Evolutionary conservation across 768 basidiomycete genomes (phyloP), one percentile per base, ranked within the genome.

Genomic region (Mycena alexandri): DNA sequence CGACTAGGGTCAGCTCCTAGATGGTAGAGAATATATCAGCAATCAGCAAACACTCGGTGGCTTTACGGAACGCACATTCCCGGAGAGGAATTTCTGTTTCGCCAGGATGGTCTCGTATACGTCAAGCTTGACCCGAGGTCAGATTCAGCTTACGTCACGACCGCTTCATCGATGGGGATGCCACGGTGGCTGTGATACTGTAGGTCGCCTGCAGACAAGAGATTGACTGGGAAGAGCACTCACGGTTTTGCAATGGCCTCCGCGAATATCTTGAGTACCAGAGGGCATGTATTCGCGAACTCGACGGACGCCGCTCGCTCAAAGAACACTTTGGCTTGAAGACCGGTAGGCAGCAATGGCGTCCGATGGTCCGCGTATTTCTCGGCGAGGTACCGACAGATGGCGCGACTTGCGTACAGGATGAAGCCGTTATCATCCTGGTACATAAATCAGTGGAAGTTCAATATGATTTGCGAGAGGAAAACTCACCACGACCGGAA

Each of bases 241-340:
- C 54, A 83, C 83, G 73, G 73, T 64, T 83, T 83, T 69, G 82
- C 78, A 38, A 86, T 73, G 70, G 79, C 79, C 74, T 89, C 86
- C 19, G 52, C 50, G 9, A 77, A 72, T 33, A 86, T 71, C 7
- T 75, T 78, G 19, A 66, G 50, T 2, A 79, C 84, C 61, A 72
- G 76, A 0, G 80, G 77, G 58, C 86, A 79, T 63, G 87, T 88
- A 71, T 84, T 79, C 67, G 71, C 73, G 14, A 68, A 59, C 75
- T 87, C 86, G 62, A 83, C 75, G 29, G 79, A 81, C 12, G 75
- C 68, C 4, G 77, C 77, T 67, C 78, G 79, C 50, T 82, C 80
- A 61, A 81, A 78, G 16, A 78, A 70, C 5, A 80, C 83, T 21
- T 64, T 29, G 11, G 25, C 62, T 33, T 70, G 46, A 4, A 68